These are phyloP conservation scores for Cryptococcus deneoformans DNA, from an alignment of 1,284 basidiomycete species.

Conservation along the genomic window DNA sequence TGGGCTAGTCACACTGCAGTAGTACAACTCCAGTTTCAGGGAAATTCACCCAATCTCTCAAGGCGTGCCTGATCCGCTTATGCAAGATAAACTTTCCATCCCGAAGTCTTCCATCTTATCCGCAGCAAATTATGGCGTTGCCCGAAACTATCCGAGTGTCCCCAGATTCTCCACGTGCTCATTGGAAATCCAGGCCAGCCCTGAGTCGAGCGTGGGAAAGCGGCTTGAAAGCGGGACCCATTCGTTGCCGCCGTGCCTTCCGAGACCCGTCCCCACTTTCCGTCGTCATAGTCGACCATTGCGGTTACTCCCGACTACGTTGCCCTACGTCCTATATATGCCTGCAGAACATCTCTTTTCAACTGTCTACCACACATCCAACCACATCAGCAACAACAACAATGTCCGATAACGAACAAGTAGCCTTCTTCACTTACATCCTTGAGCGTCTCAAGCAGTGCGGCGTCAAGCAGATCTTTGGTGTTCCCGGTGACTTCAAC, in stretches of 20 bases:
- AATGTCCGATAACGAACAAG: slow-evolving; percentile 25
- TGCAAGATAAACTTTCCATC: too few relatives aligned
- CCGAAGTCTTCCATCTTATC: too few relatives aligned
- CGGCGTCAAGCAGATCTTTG: slow-evolving; percentile 63
- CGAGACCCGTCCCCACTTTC: not conserved
- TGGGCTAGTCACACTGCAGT: too few relatives aligned
- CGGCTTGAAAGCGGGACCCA: not conserved
- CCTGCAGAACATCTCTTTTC: not conserved
- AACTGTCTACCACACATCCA: not conserved
- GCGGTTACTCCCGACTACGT: not conserved
- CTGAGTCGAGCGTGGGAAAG: not conserved
- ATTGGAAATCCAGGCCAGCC: too few relatives aligned
- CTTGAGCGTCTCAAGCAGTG: slow-evolving; percentile 59
- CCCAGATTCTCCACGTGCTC: too few relatives aligned
- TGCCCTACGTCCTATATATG: not conserved
- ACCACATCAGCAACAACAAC: not conserved
- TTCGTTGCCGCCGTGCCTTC: too few relatives aligned
- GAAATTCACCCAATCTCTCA: too few relatives aligned
- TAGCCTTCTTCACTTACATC: slow-evolving; percentile 67
- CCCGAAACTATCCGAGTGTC: too few relatives aligned
- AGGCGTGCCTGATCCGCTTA: too few relatives aligned
- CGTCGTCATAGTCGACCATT: not conserved
- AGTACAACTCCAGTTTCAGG: too few relatives aligned
- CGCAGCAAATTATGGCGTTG: too few relatives aligned
- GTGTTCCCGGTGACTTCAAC: slow-evolving; percentile 92